These are phyloP conservation scores for Aspergillus diversus DNA, from an alignment of 495 filamentous ascomycete species.

Conservation along the genomic window DNA sequence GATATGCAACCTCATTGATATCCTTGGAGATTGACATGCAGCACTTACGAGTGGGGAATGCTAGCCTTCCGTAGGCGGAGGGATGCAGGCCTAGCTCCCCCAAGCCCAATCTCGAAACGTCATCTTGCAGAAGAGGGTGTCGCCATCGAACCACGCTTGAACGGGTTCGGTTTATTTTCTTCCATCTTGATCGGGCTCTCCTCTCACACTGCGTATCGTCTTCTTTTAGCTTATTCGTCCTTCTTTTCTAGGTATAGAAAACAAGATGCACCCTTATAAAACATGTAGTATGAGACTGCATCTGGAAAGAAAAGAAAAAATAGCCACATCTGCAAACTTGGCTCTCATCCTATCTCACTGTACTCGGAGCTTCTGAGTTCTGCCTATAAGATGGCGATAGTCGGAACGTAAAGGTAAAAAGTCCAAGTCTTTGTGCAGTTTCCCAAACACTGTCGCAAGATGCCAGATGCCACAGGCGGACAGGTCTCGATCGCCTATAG, in stretches of 20 bases:
- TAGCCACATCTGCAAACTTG: not conserved
- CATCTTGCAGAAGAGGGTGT: conserved; percentile 22
- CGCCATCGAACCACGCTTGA: not conserved
- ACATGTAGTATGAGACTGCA: no score
- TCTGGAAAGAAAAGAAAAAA: conserved; percentile 5
- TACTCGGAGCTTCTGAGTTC: conserved; percentile 18
- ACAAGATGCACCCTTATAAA: no score
- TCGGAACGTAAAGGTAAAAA: conserved; percentile 37
- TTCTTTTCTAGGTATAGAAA: no score
- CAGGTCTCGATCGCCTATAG: conserved; percentile 34
- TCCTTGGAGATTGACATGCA: conserved; percentile 3
- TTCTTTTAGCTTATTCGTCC: not conserved
- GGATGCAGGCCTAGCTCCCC: conserved; percentile 14
- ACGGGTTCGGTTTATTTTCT: conserved; percentile 3
- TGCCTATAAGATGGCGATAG: conserved; percentile 30
- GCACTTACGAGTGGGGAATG: not conserved
- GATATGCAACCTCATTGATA: not conserved
- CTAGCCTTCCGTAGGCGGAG: conserved; percentile 7
- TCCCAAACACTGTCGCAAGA: conserved; percentile 36
- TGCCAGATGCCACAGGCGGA: conserved; percentile 38
- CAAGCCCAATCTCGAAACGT: conserved; percentile 19
- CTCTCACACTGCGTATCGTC: not conserved
- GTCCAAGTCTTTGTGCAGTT: conserved; percentile 31
- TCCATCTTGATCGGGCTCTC: not conserved
- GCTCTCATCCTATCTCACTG: conserved; percentile 27